phyloP scores from a whole-genome alignment of 2,329 filamentous ascomycete genomes.

The Fusarium sp. region DNA sequence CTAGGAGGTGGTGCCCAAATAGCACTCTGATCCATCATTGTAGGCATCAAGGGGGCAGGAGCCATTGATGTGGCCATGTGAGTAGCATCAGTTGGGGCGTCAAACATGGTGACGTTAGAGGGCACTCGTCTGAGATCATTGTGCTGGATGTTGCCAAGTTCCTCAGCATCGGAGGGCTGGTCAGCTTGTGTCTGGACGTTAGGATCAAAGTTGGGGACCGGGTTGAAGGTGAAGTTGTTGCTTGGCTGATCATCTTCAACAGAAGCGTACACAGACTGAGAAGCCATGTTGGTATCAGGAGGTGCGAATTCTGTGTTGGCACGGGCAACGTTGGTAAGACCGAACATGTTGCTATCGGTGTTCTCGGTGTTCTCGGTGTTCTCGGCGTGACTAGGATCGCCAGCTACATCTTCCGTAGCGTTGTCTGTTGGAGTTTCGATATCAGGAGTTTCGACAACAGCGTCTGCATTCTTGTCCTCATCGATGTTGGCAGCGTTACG shows the following conservation, averaged over 20 bases:
- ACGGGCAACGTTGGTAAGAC: neutral
- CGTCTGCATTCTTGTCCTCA: too few species aligned
- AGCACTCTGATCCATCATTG: neutral
- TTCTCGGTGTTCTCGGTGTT: neutral
- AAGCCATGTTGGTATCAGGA: neutral
- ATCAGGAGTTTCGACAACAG: neutral
- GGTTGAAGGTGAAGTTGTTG: neutral
- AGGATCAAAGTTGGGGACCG: neutral
- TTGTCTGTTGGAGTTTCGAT: neutral
- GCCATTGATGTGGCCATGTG: neutral
- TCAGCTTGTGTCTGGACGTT: neutral
- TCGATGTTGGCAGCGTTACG: neutral
- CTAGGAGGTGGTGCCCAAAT: neutral
- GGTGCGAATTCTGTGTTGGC: neutral
- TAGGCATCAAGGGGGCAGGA: neutral
- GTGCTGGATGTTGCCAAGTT: neutral
- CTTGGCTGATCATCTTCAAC: neutral
- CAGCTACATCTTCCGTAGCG: neutral
- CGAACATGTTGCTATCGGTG: neutral
- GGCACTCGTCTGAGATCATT: neutral
- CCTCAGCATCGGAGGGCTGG: neutral
- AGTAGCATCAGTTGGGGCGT: neutral
- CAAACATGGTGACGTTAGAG: neutral
- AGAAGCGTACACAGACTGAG: neutral
- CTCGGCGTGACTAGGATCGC: neutral